Percentiles rank a stretch among this genome's conserved stretches.
Conservation (phyloP, 768 basidiomycete genomes). For the Russula vinacea region DNA sequence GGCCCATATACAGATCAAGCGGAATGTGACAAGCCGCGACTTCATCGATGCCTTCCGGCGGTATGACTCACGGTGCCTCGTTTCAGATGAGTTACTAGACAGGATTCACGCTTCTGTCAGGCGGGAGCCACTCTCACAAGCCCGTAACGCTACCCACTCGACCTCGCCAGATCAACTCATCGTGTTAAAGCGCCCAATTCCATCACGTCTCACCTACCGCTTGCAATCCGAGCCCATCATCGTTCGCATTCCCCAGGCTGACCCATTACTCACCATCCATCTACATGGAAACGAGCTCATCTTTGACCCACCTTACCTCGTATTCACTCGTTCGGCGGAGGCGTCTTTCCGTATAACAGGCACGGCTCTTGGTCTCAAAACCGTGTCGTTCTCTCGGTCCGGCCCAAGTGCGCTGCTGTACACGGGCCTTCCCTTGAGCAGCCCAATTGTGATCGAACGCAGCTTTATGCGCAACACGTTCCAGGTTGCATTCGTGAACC, state of each 20-base stretch:
- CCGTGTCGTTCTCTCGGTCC: slow-evolving; percentile 77
- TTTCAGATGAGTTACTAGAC: slow-evolving; percentile 72
- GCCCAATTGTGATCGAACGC: slow-evolving; percentile 75
- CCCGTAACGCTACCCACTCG: slow-evolving; percentile 46
- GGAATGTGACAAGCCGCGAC: slow-evolving; percentile 66
- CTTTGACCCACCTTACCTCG: slow-evolving; percentile 84
- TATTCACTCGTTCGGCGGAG: slow-evolving; percentile 72
- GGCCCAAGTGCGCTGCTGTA: slow-evolving; percentile 84
- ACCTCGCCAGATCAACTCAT: slow-evolving; percentile 52
- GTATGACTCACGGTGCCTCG: slow-evolving; percentile 65
- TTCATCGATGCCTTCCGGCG: slow-evolving; percentile 82
- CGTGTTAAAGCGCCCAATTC: slow-evolving; percentile 69
- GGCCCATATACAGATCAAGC: slow-evolving; percentile 49
- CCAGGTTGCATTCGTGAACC: slow-evolving; percentile 80
- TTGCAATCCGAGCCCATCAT: slow-evolving; percentile 85
- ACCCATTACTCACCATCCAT: slow-evolving; percentile 78
- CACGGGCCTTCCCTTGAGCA: slow-evolving; percentile 74
- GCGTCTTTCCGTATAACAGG: slow-evolving; percentile 90
- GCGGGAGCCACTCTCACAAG: slow-evolving; percentile 68
- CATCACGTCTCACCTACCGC: slow-evolving; percentile 79
- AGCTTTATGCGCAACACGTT: slow-evolving; percentile 97
- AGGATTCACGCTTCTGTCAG: slow-evolving; percentile 78
- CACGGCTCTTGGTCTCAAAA: slow-evolving; percentile 76
- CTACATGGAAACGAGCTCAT: slow-evolving; percentile 82
- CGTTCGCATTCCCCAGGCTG: slow-evolving; percentile 79